Evolutionary conservation across 495 filamentous ascomycete species (phyloP).

Genomic region (Thozetella sp.): DNA sequence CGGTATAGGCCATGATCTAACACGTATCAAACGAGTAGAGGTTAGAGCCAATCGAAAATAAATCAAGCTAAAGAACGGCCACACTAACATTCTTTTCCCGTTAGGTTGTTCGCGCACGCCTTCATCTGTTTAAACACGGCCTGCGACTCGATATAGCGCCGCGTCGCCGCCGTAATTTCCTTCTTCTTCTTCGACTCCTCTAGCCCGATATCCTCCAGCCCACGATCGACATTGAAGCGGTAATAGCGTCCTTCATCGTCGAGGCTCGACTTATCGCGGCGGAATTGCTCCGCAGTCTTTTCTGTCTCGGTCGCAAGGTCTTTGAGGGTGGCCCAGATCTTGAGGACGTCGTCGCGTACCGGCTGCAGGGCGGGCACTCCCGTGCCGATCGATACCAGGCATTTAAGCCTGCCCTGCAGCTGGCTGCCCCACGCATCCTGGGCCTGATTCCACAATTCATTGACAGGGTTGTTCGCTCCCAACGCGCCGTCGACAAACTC

Average conservation of each 20-base stretch:
- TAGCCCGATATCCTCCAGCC: constrained; percentile 42
- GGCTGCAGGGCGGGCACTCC: constrained; percentile 34
- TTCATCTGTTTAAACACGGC: constrained; percentile 37
- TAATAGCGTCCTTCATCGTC: constrained; percentile 35
- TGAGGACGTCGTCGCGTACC: constrained; percentile 22
- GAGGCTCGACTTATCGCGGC: constrained; percentile 33
- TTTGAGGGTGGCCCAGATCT: constrained; percentile 25
- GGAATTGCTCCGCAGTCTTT: constrained; percentile 36
- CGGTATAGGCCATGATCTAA: neutral
- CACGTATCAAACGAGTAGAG: neutral
- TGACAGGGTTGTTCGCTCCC: constrained; percentile 48
- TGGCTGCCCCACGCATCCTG: constrained; percentile 32
- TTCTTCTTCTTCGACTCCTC: constrained; percentile 37
- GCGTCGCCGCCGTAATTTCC: constrained; percentile 39
- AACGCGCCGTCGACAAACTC: constrained; percentile 42
- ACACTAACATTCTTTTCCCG: constrained; percentile 9
- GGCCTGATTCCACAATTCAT: constrained; percentile 47
- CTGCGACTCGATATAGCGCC: constrained; percentile 34
- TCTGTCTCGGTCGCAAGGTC: constrained; percentile 41
- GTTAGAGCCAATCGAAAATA: neutral
- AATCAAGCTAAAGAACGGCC: neutral
- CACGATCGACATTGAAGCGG: constrained; percentile 47
- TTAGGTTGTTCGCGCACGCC: constrained; percentile 28
- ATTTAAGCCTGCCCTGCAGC: constrained; percentile 34
- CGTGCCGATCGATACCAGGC: constrained; percentile 49